These are phyloP conservation scores for Populus pruinosa DNA, from an alignment of 345 rosid species.

Conservation along the genomic window DNA sequence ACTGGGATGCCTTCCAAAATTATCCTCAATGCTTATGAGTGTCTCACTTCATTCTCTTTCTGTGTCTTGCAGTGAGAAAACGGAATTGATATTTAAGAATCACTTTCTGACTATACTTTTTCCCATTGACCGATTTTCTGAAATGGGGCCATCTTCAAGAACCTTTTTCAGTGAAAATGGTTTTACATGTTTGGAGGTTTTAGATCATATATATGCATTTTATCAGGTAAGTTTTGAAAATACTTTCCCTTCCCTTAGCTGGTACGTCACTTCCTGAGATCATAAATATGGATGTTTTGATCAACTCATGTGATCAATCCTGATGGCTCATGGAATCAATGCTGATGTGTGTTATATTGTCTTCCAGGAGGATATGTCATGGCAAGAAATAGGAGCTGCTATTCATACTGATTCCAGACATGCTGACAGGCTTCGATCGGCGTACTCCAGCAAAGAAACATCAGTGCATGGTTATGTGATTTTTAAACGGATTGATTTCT, in stretches of 20 bases:
- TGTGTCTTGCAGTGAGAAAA: conserved; percentile 66
- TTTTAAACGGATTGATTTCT: conserved; percentile 68
- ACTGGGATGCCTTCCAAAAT: neutral
- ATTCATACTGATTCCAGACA: conserved; percentile 88
- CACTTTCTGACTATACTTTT: conserved; percentile 74
- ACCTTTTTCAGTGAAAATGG: conserved; percentile 80
- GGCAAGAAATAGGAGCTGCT: conserved; percentile 60
- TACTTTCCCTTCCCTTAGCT: neutral
- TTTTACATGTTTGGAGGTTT: conserved; percentile 72
- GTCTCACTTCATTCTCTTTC: conserved; percentile 14
- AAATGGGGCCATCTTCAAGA: conserved; percentile 86
- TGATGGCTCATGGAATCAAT: neutral
- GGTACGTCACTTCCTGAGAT: neutral
- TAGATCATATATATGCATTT: conserved; percentile 63
- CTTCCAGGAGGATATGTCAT: conserved; percentile 69
- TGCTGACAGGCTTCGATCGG: conserved; percentile 71
- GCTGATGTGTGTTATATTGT: neutral
- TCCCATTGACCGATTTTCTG: conserved; percentile 82
- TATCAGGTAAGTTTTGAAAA: conserved; percentile 63
- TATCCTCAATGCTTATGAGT: neutral
- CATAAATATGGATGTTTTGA: too few species aligned
- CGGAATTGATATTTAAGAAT: conserved; percentile 61
- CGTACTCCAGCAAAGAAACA: conserved; percentile 55
- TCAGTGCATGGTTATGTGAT: conserved; percentile 36
- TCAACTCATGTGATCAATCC: too few species aligned